These are phyloP conservation scores for Wickerhamomyces bisporus DNA, from an alignment of 805 yeast species.

Conservation along the genomic window DNA sequence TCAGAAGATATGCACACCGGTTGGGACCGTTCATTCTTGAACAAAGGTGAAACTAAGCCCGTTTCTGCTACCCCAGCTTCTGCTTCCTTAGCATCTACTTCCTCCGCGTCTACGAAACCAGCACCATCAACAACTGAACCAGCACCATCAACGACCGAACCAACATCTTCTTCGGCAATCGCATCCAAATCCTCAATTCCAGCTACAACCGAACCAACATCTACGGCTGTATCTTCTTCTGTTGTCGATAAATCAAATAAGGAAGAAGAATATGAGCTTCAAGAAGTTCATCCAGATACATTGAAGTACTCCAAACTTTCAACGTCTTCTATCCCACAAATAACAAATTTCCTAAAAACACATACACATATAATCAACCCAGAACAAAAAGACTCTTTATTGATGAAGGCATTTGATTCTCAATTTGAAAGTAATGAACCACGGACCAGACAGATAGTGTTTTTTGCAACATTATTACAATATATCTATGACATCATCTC, in stretches of 20 bases:
- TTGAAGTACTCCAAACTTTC: constrained; percentile 53
- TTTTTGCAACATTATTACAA: constrained; percentile 75
- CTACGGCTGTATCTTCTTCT: too few relatives aligned
- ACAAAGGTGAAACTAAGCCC: constrained; percentile 37
- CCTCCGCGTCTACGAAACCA: constrained; percentile 7
- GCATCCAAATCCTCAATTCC: neutral
- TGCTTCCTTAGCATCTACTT: neutral
- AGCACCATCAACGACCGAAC: constrained; percentile 2
- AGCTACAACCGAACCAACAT: neutral
- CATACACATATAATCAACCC: constrained; percentile 68
- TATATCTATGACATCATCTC: constrained; percentile 46
- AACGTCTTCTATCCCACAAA: constrained; percentile 38
- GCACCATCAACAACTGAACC: constrained; percentile 10
- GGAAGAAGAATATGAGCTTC: constrained; percentile 21
- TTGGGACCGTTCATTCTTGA: constrained; percentile 78
- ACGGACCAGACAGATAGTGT: constrained; percentile 61
- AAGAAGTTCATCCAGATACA: constrained; percentile 16
- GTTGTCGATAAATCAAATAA: neutral
- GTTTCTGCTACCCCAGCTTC: constrained; percentile 16
- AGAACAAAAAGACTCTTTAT: constrained; percentile 84
- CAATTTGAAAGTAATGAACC: constrained; percentile 58
- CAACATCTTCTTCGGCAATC: too few relatives aligned
- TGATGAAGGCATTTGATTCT: constrained; percentile 88
- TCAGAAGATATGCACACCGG: constrained; percentile 92
- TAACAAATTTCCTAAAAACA: constrained; percentile 46